Conservation (phyloP, 306 rosid genomes). For the Glycine latifolia region DNA sequence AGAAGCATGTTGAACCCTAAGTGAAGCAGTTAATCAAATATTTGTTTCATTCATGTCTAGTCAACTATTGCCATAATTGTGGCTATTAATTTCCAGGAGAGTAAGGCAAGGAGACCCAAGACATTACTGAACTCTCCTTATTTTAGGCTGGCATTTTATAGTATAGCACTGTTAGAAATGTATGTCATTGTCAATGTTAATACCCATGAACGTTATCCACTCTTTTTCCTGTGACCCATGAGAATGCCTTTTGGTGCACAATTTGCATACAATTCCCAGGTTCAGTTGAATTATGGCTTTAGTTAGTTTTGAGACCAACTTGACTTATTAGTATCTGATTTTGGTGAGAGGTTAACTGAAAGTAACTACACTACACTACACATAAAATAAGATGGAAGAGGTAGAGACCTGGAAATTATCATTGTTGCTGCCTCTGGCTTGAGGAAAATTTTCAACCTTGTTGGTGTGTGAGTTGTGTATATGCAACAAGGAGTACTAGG, state of each 20-base stretch:
- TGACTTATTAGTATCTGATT: neutral
- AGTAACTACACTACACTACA: neutral
- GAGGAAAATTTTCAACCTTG: neutral
- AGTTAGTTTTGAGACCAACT: constrained; percentile 14
- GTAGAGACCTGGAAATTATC: neutral
- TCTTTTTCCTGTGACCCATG: neutral
- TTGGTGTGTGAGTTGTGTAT: constrained; percentile 1
- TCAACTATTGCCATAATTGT: neutral
- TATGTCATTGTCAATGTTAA: neutral
- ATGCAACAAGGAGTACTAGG: neutral
- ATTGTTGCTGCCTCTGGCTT: neutral
- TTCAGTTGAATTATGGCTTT: constrained; percentile 15
- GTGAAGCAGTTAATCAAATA: neutral
- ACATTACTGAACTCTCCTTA: neutral
- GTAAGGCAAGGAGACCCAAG: neutral
- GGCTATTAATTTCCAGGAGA: constrained; percentile 3
- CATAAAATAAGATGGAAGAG: constrained; percentile 22
- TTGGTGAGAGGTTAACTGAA: neutral
- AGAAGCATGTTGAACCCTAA: constrained; percentile 7
- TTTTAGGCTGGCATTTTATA: neutral
- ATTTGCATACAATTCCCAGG: neutral
- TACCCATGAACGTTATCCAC: no score
- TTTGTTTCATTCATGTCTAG: neutral
- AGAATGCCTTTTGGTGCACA: constrained; percentile 7
- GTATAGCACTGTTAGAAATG: constrained; percentile 1